Base-by-base conservation (phyloP, 2,329 filamentous ascomycete genomes). In the Helotiales sp. region DNA sequence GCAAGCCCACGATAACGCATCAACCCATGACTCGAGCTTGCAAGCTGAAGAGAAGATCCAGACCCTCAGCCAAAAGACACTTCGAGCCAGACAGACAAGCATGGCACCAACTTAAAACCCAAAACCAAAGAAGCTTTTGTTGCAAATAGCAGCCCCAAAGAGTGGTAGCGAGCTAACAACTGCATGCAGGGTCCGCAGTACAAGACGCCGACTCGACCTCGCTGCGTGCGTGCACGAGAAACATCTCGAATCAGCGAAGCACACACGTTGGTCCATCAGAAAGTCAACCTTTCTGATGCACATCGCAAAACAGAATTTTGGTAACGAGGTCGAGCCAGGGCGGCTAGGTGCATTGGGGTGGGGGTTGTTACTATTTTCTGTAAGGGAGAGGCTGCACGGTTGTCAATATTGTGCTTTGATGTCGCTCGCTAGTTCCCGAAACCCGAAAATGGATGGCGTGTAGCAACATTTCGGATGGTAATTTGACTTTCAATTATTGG, bases 131-230 rank as follows among this genome's bases (percentile, higher is more conserved):
- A 24, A 13, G 28, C 28, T 58, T 64, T 68, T 70, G 68, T 70
- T 70, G 63, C 66, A 69, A 30, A 26, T 70, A 66, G 66, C 59
- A 63, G 26, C 6, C 32, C 30, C 52, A 54, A 70, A 68, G 17
- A 66, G 61, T 69, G 66, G 63, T 64, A 47, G 50, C 66, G 66
- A 70, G 50, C 20, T 61, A 11, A 22, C 17, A n/a, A 45, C 10
- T 32, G 57, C 17, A 45, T 60, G 57, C 57, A 60, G 30, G 54
- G n/a, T 24, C 54, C 10, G 30, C 54, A 24, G 30, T 37, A 20
- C 11, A 52, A 7, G 10, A 37, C 17, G 28, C 17, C 20, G 28
- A 55, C 52, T 55, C 17, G 52, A 32, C n/a, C 28, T 55, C 52
- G 30, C 17, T 22, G 30, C 15, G 13, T 22, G 30, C 15, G 13